These are phyloP conservation scores for Eleusine coracana DNA, from an alignment of 176 grass and related monocot genomes.

Conservation along the genomic window DNA sequence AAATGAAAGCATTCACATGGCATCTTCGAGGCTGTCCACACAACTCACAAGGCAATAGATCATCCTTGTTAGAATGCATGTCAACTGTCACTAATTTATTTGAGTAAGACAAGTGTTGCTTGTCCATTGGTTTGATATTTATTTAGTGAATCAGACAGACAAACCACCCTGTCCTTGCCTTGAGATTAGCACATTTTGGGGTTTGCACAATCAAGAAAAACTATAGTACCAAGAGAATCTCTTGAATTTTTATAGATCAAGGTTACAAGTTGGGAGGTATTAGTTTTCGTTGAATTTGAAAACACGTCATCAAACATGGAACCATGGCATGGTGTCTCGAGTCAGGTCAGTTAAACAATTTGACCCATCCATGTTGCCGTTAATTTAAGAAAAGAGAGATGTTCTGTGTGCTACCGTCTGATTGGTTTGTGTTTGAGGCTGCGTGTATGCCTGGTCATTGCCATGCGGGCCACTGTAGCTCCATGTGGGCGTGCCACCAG, in stretches of 20 bases:
- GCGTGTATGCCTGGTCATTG: conserved; percentile 20
- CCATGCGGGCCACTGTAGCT: conserved; percentile 22
- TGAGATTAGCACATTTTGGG: conserved; percentile 16
- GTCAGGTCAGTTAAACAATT: conserved; percentile 24
- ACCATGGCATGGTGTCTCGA: conserved; percentile 24
- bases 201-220: not conserved
- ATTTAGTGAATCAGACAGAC: conserved; percentile 23
- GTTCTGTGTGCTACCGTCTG: not conserved
- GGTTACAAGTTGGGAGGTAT: not conserved
- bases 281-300: conserved; percentile 11
- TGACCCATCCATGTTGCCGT: conserved; percentile 27
- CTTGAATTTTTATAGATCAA: conserved; percentile 4
- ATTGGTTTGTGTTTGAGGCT: conserved; percentile 27
- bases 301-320: conserved; percentile 39
- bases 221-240: conserved; percentile 27
- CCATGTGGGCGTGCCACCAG: conserved; percentile 20
- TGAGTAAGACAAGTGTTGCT: conserved; percentile 19
- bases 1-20: conserved; percentile 34
- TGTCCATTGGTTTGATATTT: conserved; percentile 16
- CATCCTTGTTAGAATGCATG: conserved; percentile 38
- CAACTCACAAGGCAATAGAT: conserved; percentile 21
- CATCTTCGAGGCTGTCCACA: conserved; percentile 31
- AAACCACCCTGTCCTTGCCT: not conserved
- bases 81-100: conserved; percentile 33
- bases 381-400: conserved; percentile 6